These are phyloP conservation scores for Themeda triandra DNA, from an alignment of 176 grass and related monocot genomes.

Conservation along the genomic window DNA sequence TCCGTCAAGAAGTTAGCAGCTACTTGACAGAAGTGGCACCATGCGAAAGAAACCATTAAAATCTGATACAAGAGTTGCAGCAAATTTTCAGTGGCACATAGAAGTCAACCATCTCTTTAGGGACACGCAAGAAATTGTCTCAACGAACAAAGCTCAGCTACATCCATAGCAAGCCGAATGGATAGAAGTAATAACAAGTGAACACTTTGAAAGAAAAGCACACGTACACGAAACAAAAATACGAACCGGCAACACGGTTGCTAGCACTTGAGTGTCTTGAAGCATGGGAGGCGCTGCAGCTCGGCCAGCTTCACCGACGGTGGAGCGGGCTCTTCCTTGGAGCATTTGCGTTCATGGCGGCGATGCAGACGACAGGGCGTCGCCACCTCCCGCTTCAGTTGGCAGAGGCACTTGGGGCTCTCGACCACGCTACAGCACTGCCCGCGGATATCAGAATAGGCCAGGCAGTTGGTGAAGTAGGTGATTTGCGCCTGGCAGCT, in stretches of 20 bases:
- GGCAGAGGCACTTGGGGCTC: not conserved
- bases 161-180: not conserved
- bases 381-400: constrained; percentile 6
- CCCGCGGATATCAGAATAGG: not conserved
- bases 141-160: not conserved
- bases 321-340: not conserved
- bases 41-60: no score
- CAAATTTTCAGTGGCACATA: no score
- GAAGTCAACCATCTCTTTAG: no score
- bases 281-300: constrained; percentile 5
- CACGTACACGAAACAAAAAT: not conserved
- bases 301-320: not conserved
- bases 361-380: not conserved
- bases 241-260: not conserved
- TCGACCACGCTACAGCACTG: constrained; percentile 5
- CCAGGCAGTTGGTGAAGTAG: constrained; percentile 24
- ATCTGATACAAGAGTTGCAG: no score
- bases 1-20: no score
- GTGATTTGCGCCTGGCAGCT: not conserved
- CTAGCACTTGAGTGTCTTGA: constrained; percentile 4
- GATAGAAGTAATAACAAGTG: not conserved
- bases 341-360: not conserved
- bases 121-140: no score
- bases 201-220: not conserved
- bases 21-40: no score